Percentiles rank a stretch among this genome's conserved stretches.
Evolutionary conservation across 169 alveolate species (phyloP).

Genomic region (Eimeria tenella): DNA sequence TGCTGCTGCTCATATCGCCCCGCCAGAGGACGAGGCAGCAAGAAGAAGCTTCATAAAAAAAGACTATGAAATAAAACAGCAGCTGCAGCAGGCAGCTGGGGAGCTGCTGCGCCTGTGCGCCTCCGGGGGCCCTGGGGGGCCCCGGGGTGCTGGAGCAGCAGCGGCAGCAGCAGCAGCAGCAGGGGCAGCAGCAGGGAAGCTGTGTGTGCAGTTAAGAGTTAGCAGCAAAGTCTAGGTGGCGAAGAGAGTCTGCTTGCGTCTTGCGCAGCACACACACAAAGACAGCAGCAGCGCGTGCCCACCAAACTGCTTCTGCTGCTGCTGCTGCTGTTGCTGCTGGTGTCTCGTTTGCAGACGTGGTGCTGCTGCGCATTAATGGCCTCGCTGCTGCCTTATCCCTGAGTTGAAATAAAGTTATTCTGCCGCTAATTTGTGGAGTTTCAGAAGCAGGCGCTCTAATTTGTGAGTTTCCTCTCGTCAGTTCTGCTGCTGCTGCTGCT

Average conservation of each 20-base stretch:
- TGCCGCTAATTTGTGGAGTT: no score
- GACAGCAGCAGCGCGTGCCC: background rate
- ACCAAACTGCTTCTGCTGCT: background rate
- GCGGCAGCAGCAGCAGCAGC: slow-evolving; percentile 3
- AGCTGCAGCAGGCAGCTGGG: background rate
- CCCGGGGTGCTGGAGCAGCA: background rate
- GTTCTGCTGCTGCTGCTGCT: no score
- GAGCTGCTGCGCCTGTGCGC: background rate
- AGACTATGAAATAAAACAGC: background rate
- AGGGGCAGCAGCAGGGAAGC: background rate
- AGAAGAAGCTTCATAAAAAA: background rate
- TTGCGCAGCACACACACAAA: background rate
- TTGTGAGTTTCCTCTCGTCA: no score
- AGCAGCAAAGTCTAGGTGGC: background rate
- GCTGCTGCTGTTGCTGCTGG: background rate
- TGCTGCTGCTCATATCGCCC: background rate
- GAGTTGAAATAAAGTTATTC: no score
- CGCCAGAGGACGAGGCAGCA: background rate
- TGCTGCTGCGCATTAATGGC: no score
- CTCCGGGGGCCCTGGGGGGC: background rate
- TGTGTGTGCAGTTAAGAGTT: background rate
- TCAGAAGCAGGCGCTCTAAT: no score
- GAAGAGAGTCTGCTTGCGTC: no score
- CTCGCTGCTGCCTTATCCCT: no score
- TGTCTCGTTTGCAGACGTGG: no score